phyloP scores from a whole-genome alignment of 208 protist species.

The Crithidia brevicula region DNA sequence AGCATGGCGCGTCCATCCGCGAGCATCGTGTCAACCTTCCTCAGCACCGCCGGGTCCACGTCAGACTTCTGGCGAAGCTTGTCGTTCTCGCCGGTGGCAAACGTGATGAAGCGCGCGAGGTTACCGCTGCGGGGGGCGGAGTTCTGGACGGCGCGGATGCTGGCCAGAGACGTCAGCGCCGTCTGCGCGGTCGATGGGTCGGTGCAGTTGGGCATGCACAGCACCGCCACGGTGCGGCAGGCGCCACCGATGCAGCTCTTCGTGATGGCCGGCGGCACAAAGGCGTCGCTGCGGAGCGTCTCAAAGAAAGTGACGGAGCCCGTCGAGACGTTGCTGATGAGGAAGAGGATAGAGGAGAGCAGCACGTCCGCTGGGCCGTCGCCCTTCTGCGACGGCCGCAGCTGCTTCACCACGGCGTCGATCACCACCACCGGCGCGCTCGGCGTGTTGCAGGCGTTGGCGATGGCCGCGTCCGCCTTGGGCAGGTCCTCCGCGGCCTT shows the following conservation, averaged over 20 bases:
- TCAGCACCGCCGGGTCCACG: conserved; percentile 34
- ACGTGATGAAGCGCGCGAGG: conserved; percentile 54
- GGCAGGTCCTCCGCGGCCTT: conserved; percentile 16
- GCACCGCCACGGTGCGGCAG: conserved; percentile 45
- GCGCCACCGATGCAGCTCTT: conserved; percentile 59
- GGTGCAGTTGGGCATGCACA: conserved; percentile 36
- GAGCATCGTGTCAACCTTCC: conserved; percentile 59
- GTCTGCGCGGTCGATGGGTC: conserved; percentile 15
- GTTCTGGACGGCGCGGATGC: conserved; percentile 43
- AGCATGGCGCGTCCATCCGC: conserved; percentile 50
- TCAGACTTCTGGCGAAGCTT: conserved; percentile 44
- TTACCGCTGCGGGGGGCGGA: conserved; percentile 61
- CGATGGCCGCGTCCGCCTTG: conserved; percentile 32
- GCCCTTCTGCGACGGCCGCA: conserved; percentile 36
- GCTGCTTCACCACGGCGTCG: conserved; percentile 65
- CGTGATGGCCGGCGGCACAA: conserved; percentile 36
- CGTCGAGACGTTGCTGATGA: conserved; percentile 39
- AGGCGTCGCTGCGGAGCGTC: conserved; percentile 34
- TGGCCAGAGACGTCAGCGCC: conserved; percentile 30
- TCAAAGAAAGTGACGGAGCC: conserved; percentile 38
- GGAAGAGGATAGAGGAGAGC: conserved; percentile 49
- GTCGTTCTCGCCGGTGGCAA: conserved; percentile 48
- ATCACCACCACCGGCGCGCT: conserved; percentile 40
- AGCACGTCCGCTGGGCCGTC: conserved; percentile 41
- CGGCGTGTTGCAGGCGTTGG: conserved; percentile 24